Percentiles rank a stretch among this genome's conserved stretches.
Conservation (phyloP, 345 rosid species). For the Lagerstroemia speciosa region DNA sequence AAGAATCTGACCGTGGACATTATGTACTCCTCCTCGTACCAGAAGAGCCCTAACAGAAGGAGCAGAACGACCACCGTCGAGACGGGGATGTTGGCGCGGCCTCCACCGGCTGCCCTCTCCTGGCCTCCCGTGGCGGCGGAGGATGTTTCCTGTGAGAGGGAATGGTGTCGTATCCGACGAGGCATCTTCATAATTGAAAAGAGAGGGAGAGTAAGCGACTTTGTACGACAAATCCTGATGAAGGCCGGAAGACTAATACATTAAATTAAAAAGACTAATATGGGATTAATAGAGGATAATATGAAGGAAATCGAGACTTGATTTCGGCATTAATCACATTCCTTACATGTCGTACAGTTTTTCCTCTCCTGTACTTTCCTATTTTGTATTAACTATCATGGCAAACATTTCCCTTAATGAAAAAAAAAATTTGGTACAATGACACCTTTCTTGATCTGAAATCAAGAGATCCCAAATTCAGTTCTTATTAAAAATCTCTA, state of each 20-base stretch:
- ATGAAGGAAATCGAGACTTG: too few relatives aligned
- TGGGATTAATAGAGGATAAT: too few relatives aligned
- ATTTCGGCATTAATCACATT: too few relatives aligned
- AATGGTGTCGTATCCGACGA: background rate
- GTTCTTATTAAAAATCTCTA: too few relatives aligned
- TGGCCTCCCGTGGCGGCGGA: background rate
- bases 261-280: background rate
- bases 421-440: too few relatives aligned
- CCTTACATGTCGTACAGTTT: too few relatives aligned
- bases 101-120: background rate
- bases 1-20: slow-evolving; percentile 58
- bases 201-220: too few relatives aligned
- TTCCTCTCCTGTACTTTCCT: too few relatives aligned
- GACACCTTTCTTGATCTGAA: too few relatives aligned
- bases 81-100: background rate
- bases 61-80: slow-evolving; percentile 28
- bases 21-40: slow-evolving; percentile 48
- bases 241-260: background rate
- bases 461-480: too few relatives aligned
- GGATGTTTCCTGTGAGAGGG: background rate
- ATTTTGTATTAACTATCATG: too few relatives aligned
- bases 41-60: slow-evolving; percentile 53
- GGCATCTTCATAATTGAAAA: background rate
- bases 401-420: too few relatives aligned
- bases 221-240: background rate